phyloP scores from a whole-genome alignment of 441 rosid species.

The Corymbia calophylla region DNA sequence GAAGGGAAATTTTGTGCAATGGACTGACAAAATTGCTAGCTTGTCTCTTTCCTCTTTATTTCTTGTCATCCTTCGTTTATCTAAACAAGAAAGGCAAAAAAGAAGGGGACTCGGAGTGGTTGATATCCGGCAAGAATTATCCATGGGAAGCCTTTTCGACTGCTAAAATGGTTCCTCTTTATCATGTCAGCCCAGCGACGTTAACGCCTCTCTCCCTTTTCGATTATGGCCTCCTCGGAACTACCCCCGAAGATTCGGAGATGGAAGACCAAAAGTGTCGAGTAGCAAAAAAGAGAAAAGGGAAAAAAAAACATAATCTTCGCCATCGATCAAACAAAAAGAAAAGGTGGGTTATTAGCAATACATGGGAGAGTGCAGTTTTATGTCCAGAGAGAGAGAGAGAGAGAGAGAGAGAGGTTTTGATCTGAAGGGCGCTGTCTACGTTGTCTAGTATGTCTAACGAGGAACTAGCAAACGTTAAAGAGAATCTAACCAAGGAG shows the following conservation, averaged over 20 bases:
- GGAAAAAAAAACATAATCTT: neutral
- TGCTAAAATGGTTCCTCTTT: constrained; percentile 66
- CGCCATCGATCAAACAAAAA: neutral
- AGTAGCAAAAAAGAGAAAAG: neutral
- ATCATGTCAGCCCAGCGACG: constrained; percentile 53
- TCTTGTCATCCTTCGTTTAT: constrained; percentile 7
- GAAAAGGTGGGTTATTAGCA: neutral
- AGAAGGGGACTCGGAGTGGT: constrained; percentile 6
- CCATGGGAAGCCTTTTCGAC: constrained; percentile 56
- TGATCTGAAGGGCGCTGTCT: neutral
- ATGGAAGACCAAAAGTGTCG: neutral
- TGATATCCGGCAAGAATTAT: constrained; percentile 47
- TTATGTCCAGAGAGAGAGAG: neutral
- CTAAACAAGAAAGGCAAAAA: neutral
- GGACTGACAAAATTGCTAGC: constrained; percentile 30
- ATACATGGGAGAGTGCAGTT: neutral
- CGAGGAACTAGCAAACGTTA: neutral
- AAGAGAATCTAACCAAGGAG: neutral
- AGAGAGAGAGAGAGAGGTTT: neutral
- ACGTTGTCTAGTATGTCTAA: neutral
- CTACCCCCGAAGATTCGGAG: constrained; percentile 25
- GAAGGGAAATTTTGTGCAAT: constrained; percentile 1
- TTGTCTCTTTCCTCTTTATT: constrained; percentile 18
- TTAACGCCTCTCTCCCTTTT: constrained; percentile 36
- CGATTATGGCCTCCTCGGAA: constrained; percentile 46